Evolutionary conservation across 1,139 yeast genomes (phyloP).

Genomic region (Debaryomyces robertsiae): DNA sequence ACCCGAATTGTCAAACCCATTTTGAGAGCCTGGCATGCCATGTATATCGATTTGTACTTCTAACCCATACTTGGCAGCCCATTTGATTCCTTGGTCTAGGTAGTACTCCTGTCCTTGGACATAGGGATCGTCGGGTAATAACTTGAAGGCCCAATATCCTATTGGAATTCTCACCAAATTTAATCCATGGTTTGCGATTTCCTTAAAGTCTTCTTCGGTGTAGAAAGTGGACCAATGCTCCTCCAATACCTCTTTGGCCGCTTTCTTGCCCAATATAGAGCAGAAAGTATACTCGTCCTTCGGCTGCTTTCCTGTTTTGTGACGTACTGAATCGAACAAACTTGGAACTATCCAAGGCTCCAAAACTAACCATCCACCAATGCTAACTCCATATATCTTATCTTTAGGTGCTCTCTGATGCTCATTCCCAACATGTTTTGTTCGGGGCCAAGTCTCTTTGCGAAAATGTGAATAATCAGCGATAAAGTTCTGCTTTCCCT

Average conservation of each 20-base stretch:
- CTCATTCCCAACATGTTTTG: constrained; percentile 2
- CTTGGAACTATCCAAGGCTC: constrained; percentile 33
- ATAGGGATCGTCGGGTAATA: constrained; percentile 24
- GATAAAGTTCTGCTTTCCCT: background rate
- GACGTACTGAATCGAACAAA: constrained; percentile 20
- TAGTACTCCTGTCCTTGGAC: constrained; percentile 27
- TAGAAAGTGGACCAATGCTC: constrained; percentile 26
- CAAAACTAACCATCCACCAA: constrained; percentile 33
- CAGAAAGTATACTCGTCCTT: constrained; percentile 25
- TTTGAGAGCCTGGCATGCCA: constrained; percentile 34
- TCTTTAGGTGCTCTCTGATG: constrained; percentile 1
- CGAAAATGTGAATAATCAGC: constrained; percentile 3
- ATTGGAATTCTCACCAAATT: constrained; percentile 29
- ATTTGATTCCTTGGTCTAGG: constrained; percentile 25
- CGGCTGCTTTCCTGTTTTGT: constrained; percentile 18
- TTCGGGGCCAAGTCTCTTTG: background rate
- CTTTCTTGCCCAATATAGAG: constrained; percentile 17
- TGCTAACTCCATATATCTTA: constrained; percentile 24
- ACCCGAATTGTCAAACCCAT: constrained; percentile 34
- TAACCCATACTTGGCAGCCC: constrained; percentile 23
- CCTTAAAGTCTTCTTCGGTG: constrained; percentile 22
- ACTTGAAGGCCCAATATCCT: constrained; percentile 32
- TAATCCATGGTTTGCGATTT: constrained; percentile 22
- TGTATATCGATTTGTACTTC: constrained; percentile 28
- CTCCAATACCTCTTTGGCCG: constrained; percentile 16